A percentile compares a stretch with the other conserved stretches of the same genome.
phyloP scores from a whole-genome alignment of 331 rosid genomes.

The Malus hybrid region DNA sequence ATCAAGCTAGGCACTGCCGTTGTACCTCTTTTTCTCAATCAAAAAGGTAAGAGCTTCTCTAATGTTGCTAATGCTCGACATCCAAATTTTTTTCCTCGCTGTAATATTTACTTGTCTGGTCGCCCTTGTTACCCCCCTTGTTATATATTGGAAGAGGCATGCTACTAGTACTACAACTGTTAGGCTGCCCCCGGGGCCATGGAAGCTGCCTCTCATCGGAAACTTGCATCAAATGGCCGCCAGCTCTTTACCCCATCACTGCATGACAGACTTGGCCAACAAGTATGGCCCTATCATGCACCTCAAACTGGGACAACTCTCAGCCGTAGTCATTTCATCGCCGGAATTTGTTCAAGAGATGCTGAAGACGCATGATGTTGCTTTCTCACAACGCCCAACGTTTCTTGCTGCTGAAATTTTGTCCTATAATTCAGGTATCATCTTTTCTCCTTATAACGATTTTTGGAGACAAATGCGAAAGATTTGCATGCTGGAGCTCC shows the following conservation, averaged over 20 bases:
- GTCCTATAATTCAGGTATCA: not conserved
- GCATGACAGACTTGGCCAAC: not conserved
- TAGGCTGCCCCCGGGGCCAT: constrained; percentile 34
- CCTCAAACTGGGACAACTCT: not conserved
- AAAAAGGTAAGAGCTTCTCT: not conserved
- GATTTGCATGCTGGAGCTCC: not conserved
- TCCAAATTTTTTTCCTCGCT: not conserved
- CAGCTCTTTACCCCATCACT: constrained; percentile 9
- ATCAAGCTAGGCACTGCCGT: too few relatives aligned
- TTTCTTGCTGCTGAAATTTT: not conserved
- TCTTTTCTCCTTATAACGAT: not conserved
- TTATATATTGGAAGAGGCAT: not conserved
- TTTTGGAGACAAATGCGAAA: not conserved
- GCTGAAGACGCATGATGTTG: not conserved
- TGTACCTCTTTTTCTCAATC: too few relatives aligned
- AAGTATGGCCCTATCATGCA: not conserved
- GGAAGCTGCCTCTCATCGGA: constrained; percentile 31
- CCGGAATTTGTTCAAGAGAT: not conserved
- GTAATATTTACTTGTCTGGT: not conserved
- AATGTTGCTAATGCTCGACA: not conserved
- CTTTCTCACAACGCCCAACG: not conserved
- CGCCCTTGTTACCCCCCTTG: not conserved
- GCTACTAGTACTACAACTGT: not conserved
- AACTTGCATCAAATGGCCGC: constrained; percentile 30
- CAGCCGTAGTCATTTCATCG: not conserved